phyloP scores from a whole-genome alignment of 2,329 filamentous ascomycete genomes.

The Hymenoscyphus repandus region DNA sequence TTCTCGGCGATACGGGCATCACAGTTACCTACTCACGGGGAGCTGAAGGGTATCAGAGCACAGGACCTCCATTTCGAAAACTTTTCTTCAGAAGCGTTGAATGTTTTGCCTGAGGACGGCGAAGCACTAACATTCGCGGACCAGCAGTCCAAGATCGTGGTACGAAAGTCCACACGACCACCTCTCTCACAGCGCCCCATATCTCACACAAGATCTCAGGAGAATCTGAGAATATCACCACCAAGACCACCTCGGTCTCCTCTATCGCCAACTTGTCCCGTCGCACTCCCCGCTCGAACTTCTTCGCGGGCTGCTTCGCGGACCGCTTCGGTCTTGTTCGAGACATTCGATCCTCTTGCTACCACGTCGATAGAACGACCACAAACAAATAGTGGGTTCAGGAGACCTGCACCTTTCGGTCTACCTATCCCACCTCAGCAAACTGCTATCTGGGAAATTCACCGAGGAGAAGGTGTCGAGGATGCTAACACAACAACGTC shows the following conservation, averaged over 20 bases:
- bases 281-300: conserved; percentile 46
- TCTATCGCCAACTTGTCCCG: conserved; percentile 34
- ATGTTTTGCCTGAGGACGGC: conserved; percentile 18
- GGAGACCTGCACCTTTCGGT: conserved; percentile 40
- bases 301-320: conserved; percentile 57
- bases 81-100: conserved; percentile 42
- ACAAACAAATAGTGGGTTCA: conserved; percentile 41
- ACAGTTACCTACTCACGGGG: conserved; percentile 33
- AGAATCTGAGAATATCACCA: conserved; percentile 34
- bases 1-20: conserved; percentile 38
- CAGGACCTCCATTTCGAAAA: conserved; percentile 43
- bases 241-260: conserved; percentile 47
- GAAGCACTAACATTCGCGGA: conserved; percentile 7
- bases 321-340: conserved; percentile 39
- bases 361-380: conserved; percentile 38
- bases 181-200: conserved; percentile 13
- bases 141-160: conserved; percentile 12
- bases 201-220: conserved; percentile 38
- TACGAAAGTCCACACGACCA: conserved; percentile 19
- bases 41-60: conserved; percentile 34
- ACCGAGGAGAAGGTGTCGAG: neutral
- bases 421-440: conserved; percentile 10
- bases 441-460: neutral
- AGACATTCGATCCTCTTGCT: conserved; percentile 37
- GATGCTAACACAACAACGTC: conserved; percentile 17